Base-by-base conservation (phyloP, 1,284 basidiomycete species). In the Takashimella tepidaria region DNA sequence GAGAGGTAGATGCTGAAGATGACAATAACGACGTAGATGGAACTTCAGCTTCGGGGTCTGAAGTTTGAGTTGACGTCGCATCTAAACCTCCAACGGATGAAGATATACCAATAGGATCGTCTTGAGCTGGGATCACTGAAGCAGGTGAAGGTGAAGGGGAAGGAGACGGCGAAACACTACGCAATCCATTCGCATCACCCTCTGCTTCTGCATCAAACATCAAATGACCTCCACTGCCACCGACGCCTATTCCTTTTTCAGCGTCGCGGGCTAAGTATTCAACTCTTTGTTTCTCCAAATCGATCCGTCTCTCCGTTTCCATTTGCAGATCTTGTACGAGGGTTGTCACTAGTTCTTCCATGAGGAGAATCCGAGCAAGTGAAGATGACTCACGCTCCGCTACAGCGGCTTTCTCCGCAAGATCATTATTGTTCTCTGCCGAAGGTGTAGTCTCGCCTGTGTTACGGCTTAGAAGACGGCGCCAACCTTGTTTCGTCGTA, bases 321-420 rank as follows among this genome's bases (percentile, higher is more conserved):
- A 66, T 66, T 58, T 85, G 80, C 43, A 92, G 71, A 66, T 92
- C 88, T 46, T 77, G 77, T 21, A 81, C 78, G 19, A 92, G 74
- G 0, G 79, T 76, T 25, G 81, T 78, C 8, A 88, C 80, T 0
- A 84, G 79, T 26, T 81, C 79, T 61, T 85, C 80, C 0, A 84
- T 83, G 0, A 84, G 76, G 16, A 84, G 58, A 2, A 87, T 75
- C 37, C 87, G 78, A 1, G 82, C 84, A 20, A 84, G 66, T 10
- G 62, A 64, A 42, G 63, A 62, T 50, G 70, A 65, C 51, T 67
- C 55, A 1, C 49, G 48, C 16, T 53, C 50, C 26, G 47, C 51
- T 19, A 50, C 53, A 1, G 55, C 24, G 22, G 37, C 25, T 6
- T 41, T 31, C 6, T 45, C 22, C 3, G 52, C 23, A 24, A 22